These are phyloP conservation scores for Wilhelminamyces savonicus DNA, from an alignment of 805 yeast genomes.

Conservation along the genomic window DNA sequence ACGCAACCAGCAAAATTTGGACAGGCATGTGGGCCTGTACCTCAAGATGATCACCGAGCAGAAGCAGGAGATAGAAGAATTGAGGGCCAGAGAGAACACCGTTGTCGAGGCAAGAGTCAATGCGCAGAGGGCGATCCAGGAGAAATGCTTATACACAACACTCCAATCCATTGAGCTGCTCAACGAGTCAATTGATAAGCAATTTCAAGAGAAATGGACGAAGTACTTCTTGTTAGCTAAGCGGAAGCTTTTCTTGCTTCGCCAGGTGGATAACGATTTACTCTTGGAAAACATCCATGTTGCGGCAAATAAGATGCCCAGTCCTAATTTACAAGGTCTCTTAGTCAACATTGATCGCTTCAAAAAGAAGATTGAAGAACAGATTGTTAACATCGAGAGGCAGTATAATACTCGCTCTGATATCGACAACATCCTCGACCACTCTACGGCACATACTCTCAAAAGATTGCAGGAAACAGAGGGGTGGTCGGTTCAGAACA, in stretches of 20 bases:
- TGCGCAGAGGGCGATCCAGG: constrained; percentile 27
- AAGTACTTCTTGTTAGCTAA: constrained; percentile 41
- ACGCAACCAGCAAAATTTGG: constrained; percentile 68
- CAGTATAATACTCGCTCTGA: constrained; percentile 45
- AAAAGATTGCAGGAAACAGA: constrained; percentile 46
- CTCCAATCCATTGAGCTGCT: constrained; percentile 38
- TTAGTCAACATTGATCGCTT: no score
- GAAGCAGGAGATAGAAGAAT: constrained; percentile 62
- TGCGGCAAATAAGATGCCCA: no score
- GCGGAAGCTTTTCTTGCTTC: constrained; percentile 27
- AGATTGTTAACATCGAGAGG: constrained; percentile 47
- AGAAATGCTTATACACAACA: constrained; percentile 32
- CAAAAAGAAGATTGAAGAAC: constrained; percentile 28
- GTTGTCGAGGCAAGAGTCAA: constrained; percentile 33
- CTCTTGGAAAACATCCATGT: no score
- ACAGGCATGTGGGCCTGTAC: constrained; percentile 80
- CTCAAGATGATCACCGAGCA: constrained; percentile 80
- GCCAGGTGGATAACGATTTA: constrained; percentile 4
- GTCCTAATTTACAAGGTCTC: no score
- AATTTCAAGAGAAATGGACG: constrained; percentile 38
- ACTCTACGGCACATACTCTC: constrained; percentile 41
- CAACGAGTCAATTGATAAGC: constrained; percentile 33
- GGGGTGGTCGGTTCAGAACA: constrained; percentile 47
- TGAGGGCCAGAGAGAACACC: constrained; percentile 47
- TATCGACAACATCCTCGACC: constrained; percentile 44